These are phyloP conservation scores for Exophiala spinifera DNA, from an alignment of 2,329 filamentous ascomycete genomes.

Conservation along the genomic window DNA sequence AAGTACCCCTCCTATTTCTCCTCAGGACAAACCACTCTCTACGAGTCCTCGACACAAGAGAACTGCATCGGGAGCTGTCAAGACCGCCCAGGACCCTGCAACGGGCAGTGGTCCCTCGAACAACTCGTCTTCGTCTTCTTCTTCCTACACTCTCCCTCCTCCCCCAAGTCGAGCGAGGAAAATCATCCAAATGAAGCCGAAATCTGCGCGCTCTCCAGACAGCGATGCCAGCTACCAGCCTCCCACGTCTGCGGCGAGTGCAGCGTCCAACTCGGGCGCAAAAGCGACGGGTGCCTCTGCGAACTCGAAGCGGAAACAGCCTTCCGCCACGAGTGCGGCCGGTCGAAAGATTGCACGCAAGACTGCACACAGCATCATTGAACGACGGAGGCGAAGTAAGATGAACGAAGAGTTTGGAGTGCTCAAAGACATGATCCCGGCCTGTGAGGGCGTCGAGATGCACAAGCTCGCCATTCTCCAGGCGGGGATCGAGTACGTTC, in stretches of 20 bases:
- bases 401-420: slow-evolving; percentile 99
- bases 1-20: slow-evolving; percentile 26
- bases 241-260: slow-evolving; percentile 25
- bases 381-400: slow-evolving; percentile 83
- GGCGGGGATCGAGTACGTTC: slow-evolving; percentile 93
- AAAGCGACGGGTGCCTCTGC: slow-evolving; percentile 31
- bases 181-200: slow-evolving; percentile 96
- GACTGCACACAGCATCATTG: slow-evolving; percentile 93
- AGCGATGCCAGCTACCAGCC: slow-evolving; percentile 22
- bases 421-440: slow-evolving; percentile 91
- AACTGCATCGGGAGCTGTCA: slow-evolving; percentile 25
- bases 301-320: slow-evolving; percentile 70
- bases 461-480: slow-evolving; percentile 95
- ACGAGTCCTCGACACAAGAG: slow-evolving; percentile 25
- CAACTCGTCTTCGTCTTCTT: slow-evolving; percentile 59
- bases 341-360: slow-evolving; percentile 94
- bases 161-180: slow-evolving; percentile 89
- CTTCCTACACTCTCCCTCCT: slow-evolving; percentile 75
- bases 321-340: slow-evolving; percentile 72
- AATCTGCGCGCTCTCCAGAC: slow-evolving; percentile 37
- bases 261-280: slow-evolving; percentile 17
- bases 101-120: slow-evolving; percentile 43
- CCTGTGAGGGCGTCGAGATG: slow-evolving; percentile 92
- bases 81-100: slow-evolving; percentile 24
- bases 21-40: slow-evolving; percentile 31